These are phyloP conservation scores for Basidiobolus meristosporus DNA, from an alignment of 371 early-diverging fungal species.

Conservation along the genomic window DNA sequence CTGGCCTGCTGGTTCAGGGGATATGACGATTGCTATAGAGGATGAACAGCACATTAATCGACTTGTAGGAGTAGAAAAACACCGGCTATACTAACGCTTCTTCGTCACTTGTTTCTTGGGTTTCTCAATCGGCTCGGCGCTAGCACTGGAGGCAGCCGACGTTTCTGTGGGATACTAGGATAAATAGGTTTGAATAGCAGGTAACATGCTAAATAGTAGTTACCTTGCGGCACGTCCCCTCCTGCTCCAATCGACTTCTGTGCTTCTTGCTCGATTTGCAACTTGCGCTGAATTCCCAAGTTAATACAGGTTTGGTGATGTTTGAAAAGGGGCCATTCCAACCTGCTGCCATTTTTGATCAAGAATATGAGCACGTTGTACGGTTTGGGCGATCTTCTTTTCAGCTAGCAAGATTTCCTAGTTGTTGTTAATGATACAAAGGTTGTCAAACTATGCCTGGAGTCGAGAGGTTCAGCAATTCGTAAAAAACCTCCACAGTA, in stretches of 20 bases:
- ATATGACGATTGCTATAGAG: not conserved
- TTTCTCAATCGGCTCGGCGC: not conserved
- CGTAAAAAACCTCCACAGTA: too few relatives aligned
- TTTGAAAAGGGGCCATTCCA: not conserved
- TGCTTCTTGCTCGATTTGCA: not conserved
- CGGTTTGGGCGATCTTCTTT: constrained; percentile 7
- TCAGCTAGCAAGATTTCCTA: constrained; percentile 17
- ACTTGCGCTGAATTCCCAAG: not conserved
- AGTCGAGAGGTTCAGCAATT: too few relatives aligned
- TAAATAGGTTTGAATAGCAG: not conserved
- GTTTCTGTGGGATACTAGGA: not conserved
- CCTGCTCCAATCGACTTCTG: not conserved
- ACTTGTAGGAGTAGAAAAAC: not conserved
- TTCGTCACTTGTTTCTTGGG: not conserved
- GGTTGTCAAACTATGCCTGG: too few relatives aligned
- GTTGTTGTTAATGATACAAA: too few relatives aligned
- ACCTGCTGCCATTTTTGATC: constrained; percentile 13
- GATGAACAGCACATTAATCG: not conserved
- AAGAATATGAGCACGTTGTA: constrained; percentile 9
- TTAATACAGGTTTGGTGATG: not conserved
- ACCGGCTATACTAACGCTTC: not conserved
- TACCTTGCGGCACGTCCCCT: not conserved
- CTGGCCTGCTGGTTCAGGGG: not conserved
- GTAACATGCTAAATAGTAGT: not conserved
- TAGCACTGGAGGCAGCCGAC: not conserved